Base-by-base conservation (phyloP, 768 basidiomycete genomes). In the Serendipita sp. region DNA sequence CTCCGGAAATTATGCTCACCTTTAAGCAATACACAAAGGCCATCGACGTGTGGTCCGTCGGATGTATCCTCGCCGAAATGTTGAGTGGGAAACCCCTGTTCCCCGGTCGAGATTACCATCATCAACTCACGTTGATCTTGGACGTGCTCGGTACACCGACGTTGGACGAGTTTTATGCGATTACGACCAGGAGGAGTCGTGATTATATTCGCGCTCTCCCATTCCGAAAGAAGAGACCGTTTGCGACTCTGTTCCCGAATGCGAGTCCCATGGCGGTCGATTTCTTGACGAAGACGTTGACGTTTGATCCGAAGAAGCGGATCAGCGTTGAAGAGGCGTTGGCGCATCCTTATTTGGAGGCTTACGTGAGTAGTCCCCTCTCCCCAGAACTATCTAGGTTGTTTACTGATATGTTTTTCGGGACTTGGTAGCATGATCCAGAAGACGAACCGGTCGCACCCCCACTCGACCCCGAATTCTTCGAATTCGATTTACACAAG, bases 1-100 rank as follows among this genome's bases (percentile, higher is more conserved):
- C 96, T 0, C 96, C 96, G 0, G 96, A 99, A 74, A 94, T 99
- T 77, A 99, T 99, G 96, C 80, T 99, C 63, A 96, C 93, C 8
- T 98, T 97, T 80, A 95, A 96, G 73, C 89, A 96, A 73, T 86
- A 87, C 72, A 85, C 85, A 65, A 85, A 85, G 83, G 88, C 83
- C n/a, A 82, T 87, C 66, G 86, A 87, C 71, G 76, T 86, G 66
- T 88, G 85, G 86, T 83, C 85, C 7, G 83, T 86, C 46, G 85
- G 85, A 3, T 86, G 85, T 69, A 84, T 88, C 69, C 78, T 92
- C 30, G 92, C 94, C 0, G 95, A 98, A 78, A 97, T 97, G 94
- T 78, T 98, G n/a, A 89, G 85, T 16, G 91, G 92, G 34, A 94
- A 93, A 71, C 94, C 95, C 0, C 80, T 99, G 36, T 99, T 99